phyloP scores from a whole-genome alignment of 192 early-diverging fungal genomes.

The Backusella australiensis region DNA sequence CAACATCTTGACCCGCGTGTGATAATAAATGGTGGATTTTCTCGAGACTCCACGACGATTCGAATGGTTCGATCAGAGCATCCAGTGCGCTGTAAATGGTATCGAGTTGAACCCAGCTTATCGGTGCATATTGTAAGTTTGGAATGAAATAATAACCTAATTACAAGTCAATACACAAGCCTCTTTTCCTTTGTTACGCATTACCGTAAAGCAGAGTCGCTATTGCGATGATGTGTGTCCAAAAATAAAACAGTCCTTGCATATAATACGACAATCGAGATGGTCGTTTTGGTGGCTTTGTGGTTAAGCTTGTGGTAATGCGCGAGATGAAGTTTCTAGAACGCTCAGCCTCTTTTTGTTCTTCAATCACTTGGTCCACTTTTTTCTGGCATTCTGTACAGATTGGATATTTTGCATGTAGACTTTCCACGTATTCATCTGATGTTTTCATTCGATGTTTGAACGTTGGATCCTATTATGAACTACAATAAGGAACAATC shows the following conservation, averaged over 20 bases:
- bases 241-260: neutral
- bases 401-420: neutral
- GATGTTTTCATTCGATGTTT: neutral
- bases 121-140: neutral
- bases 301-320: neutral
- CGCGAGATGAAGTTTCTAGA: neutral
- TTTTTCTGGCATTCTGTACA: conserved; percentile 7
- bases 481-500: neutral
- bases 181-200: neutral
- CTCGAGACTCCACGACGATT: neutral
- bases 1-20: neutral
- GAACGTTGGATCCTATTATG: neutral
- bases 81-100: neutral
- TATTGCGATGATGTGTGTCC: neutral
- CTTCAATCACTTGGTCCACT: neutral
- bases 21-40: neutral
- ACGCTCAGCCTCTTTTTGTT: conserved; percentile 1
- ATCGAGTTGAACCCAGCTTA: neutral
- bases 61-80: neutral
- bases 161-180: neutral
- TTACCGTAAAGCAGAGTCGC: neutral
- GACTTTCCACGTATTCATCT: neutral
- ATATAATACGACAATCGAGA: neutral
- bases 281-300: neutral
- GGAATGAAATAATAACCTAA: neutral